phyloP scores from a whole-genome alignment of 108 stramenopile genomes.

The Tribonema minus region DNA sequence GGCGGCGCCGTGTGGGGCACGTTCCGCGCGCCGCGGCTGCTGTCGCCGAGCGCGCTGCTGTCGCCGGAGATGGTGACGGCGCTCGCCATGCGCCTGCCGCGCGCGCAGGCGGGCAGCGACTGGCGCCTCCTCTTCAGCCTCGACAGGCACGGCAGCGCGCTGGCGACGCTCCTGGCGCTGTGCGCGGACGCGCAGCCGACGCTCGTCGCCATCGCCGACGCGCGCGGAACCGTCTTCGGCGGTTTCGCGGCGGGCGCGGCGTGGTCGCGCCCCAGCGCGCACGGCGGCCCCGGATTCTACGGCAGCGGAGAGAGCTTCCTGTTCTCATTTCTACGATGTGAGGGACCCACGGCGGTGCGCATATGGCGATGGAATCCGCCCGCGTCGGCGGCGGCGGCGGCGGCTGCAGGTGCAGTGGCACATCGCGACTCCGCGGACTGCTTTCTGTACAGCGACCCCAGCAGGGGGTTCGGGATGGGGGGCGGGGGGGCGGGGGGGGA shows the following conservation, averaged over 20 bases:
- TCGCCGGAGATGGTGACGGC: neutral
- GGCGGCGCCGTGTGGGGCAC: neutral
- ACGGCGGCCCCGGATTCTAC: neutral
- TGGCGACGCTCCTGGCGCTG: conserved; percentile 2
- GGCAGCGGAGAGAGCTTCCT: conserved; percentile 1
- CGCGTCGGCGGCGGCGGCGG: too few relatives aligned
- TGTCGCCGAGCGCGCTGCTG: neutral
- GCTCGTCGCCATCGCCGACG: neutral
- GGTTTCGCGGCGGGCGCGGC: conserved; percentile 8
- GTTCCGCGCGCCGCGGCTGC: conserved; percentile 1
- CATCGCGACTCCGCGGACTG: neutral
- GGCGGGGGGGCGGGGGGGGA: conserved; percentile 2
- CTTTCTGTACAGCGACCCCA: conserved; percentile 1
- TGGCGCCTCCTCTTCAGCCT: conserved; percentile 8
- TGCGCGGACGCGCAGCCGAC: conserved; percentile 12
- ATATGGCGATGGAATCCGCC: too few relatives aligned
- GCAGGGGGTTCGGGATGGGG: conserved; percentile 9
- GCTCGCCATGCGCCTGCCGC: neutral
- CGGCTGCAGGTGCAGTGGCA: too few relatives aligned
- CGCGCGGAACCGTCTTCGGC: neutral
- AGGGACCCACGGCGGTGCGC: too few relatives aligned
- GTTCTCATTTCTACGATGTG: too few relatives aligned
- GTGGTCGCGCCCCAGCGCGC: neutral
- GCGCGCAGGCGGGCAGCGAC: neutral
- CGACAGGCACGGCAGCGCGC: neutral